These are phyloP conservation scores for Avicennia marina DNA, from an alignment of 257 asterid genomes.

Conservation along the genomic window DNA sequence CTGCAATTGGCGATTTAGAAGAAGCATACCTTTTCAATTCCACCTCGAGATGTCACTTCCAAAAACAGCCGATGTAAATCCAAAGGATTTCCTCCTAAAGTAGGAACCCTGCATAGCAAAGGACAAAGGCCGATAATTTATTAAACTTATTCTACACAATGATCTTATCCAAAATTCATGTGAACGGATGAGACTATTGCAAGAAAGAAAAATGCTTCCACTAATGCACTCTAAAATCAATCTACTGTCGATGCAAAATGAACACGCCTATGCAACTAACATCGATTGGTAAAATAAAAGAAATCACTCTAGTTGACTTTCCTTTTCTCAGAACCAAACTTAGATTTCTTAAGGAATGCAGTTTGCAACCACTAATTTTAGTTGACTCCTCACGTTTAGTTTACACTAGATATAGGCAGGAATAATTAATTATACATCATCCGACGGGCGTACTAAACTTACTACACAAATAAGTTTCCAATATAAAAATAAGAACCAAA, in stretches of 20 bases:
- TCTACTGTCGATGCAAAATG: background rate
- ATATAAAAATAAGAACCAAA: background rate
- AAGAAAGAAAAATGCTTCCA: background rate
- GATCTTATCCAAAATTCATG: constrained; percentile 7
- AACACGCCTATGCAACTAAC: no score
- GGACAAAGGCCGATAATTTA: background rate
- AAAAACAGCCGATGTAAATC: constrained; percentile 82
- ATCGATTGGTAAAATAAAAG: no score
- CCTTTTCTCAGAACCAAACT: no score
- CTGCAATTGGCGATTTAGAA: background rate
- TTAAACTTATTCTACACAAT: background rate
- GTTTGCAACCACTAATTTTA: no score
- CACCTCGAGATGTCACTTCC: constrained; percentile 93
- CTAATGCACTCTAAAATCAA: background rate
- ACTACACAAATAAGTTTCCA: background rate
- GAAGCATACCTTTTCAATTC: constrained; percentile 76
- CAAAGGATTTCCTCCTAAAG: constrained; percentile 61
- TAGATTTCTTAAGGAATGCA: no score
- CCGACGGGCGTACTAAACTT: background rate
- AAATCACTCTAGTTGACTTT: no score
- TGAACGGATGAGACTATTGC: no score
- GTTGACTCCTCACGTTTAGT: background rate
- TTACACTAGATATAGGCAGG: background rate
- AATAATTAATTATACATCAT: background rate
- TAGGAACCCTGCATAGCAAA: constrained; percentile 60